Percentiles rank a stretch among this genome's conserved stretches.
phyloP scores from a whole-genome alignment of 495 filamentous ascomycete genomes.

The Aspergillus haitiensis region DNA sequence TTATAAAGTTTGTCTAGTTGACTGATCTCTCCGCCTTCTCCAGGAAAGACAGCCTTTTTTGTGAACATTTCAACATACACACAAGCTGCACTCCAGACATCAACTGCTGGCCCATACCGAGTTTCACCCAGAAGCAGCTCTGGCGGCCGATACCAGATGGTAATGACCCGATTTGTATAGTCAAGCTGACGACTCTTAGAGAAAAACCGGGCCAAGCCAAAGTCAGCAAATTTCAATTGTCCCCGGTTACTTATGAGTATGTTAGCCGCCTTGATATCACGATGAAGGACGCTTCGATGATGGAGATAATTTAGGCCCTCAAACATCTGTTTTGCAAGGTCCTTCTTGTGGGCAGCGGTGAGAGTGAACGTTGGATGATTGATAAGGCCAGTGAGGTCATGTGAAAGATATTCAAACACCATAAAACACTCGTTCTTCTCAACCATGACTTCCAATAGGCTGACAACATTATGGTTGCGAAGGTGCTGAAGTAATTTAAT shows the following conservation, averaged over 20 bases:
- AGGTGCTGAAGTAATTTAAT: conserved; percentile 95
- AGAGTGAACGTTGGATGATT: conserved; percentile 94
- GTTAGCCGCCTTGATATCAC: conserved; percentile 94
- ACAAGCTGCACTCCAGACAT: conserved; percentile 97
- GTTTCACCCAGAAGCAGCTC: conserved; percentile 94
- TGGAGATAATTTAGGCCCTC: conserved; percentile 94
- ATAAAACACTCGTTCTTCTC: conserved; percentile 99
- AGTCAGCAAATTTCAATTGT: conserved; percentile 90
- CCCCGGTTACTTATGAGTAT: conserved; percentile 90
- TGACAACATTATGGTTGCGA: conserved; percentile 88
- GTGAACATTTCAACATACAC: conserved; percentile 98
- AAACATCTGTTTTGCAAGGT: conserved; percentile 91
- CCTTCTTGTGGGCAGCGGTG: conserved; percentile 84
- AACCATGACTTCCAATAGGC: conserved; percentile 87
- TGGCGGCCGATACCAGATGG: conserved; percentile 89
- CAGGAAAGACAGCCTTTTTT: conserved; percentile 90
- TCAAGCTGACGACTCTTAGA: conserved; percentile 89
- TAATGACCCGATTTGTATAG: conserved; percentile 98
- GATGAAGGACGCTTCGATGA: conserved; percentile 87
- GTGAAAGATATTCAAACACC: conserved; percentile 98
- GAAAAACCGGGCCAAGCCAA: conserved; percentile 96
- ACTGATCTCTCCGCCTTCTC: conserved; percentile 90
- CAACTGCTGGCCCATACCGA: conserved; percentile 88
- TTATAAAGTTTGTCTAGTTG: conserved; percentile 96
- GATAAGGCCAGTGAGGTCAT: conserved; percentile 83